phyloP scores from a whole-genome alignment of 495 filamentous ascomycete genomes.

The Saxophila tyrrhenica region DNA sequence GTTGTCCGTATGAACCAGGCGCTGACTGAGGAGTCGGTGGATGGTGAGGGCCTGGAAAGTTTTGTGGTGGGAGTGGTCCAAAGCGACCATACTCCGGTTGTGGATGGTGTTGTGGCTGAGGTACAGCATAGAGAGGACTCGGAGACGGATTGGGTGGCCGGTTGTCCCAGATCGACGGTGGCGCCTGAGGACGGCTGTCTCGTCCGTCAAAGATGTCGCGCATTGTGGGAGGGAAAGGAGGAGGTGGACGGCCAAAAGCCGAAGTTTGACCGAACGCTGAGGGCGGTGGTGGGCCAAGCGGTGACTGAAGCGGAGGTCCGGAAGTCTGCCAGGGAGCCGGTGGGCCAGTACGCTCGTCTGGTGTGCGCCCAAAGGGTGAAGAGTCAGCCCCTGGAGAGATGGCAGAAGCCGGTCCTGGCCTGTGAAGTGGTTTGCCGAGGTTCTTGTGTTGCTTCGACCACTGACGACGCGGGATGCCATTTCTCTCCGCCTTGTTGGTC shows the following conservation, averaged over 20 bases:
- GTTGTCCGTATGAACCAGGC: neutral
- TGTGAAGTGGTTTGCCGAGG: neutral
- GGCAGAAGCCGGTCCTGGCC: neutral
- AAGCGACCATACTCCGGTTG: neutral
- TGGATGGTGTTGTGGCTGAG: neutral
- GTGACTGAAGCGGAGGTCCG: neutral
- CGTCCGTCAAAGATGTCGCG: conserved; percentile 6
- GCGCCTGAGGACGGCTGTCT: conserved; percentile 8
- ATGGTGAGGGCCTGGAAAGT: neutral
- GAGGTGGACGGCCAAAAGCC: neutral
- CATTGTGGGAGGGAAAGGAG: neutral
- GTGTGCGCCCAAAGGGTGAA: neutral
- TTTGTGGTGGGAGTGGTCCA: neutral
- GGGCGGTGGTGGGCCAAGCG: neutral
- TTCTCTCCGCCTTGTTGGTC: conserved; percentile 12
- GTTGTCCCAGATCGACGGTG: neutral
- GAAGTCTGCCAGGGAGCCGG: conserved; percentile 1
- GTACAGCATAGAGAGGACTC: conserved; percentile 4
- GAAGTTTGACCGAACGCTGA: neutral
- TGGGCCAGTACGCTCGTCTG: neutral
- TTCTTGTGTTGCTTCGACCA: conserved; percentile 2
- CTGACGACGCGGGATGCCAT: conserved; percentile 5
- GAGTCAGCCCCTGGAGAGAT: neutral
- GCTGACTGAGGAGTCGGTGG: neutral
- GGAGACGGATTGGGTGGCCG: too few relatives aligned